Base-by-base conservation (phyloP, 208 protist genomes). In the Zelonia costaricensis region DNA sequence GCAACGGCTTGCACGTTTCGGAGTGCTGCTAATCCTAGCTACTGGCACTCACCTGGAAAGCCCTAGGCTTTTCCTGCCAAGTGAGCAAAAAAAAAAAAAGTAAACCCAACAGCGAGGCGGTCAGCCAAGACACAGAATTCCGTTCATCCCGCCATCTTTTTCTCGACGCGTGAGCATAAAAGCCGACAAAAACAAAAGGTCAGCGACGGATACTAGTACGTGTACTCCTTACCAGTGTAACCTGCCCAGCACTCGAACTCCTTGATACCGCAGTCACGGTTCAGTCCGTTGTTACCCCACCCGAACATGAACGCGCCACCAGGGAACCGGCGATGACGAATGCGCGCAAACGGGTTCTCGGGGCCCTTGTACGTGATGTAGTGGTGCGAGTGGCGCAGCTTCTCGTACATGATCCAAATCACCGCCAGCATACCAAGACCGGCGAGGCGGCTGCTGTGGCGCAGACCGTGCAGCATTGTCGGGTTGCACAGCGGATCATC, bases 221-320 rank as follows among this genome's bases (percentile, higher is more conserved):
- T 90, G 70, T 89, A 95, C 66, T 91, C 84, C 73, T 91, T 92
- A 62, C 89, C 89, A 61, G 74, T 78, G 77, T 93, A 93, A 27
- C 89, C 89, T 57, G 83, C 83, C 89, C 89, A 93, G 78, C 86
- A 95, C 65, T 93, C 86, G 62, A 84, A 95, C 56, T 93, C 89
- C 57, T 88, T 86, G 47, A 91, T 40, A 76, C 80, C 83, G 60
- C 89, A 95, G 67, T 93, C 89, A 63, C 88, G 80, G 71, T 95
- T 95, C 65, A 95, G 73, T 27, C 85, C 88, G 59, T 95, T 95
- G 69, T 91, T 93, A 88, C 88, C 85, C 88, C 88, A 95, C 16
- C 85, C 85, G 68, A 91, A 95, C 33, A 82, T 64, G 49, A 91
- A 84, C 48, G 62, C 74, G 64, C 88, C 88, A 75, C 81, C 80